Evolutionary conservation across 176 grass and related monocot genomes (phyloP), one percentile per base, ranked within the genome.

Genomic region (Eragrostis nindensis): DNA sequence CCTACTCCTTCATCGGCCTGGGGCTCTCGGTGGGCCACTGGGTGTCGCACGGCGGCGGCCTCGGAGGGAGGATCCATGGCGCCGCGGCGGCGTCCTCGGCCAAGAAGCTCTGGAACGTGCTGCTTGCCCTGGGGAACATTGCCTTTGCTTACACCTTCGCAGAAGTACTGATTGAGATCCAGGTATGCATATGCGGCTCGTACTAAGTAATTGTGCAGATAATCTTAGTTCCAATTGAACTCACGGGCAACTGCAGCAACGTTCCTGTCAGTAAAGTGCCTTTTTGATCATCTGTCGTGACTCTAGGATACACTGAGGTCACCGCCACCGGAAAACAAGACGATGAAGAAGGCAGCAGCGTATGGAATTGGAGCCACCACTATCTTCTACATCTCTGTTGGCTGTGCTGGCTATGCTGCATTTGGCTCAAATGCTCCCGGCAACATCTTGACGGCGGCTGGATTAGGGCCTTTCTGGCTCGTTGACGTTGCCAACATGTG

Each of bases 141-240:
- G 94, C 94, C 21, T 97, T 97, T 21, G 94, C 94, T 1, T 97
- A 92, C 85, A 94, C 94, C 4, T 97, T 94, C n/a, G 89, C 94
- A 1, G 89, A 92, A 86, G 90, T 97, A 13, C 80, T 97, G 0
- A 94, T 97, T 72, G 94, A 97, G 84, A 93, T 97, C 21, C 92
- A 97, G 89, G 94, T 94, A 81, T 55, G 63, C 26, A 25, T 79
- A 19, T 5, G 3, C 18, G 8, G 45, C 42, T 44, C 13, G 8
- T 9, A 46, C 9, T 46, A 36, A 55, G 12, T 21, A 29, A 56
- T 6, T n/a, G 8, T 13, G 19, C 39, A 43, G 24, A 12, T 13
- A 40, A 22, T 75, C 36, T 55, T 30, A n/a, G 18, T 13, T 45
- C 61, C 68, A 36, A 43, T 48, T 62, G 26, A 19, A 39, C 25